These are phyloP conservation scores for Ochetophila trinervis DNA, from an alignment of 306 rosid species.

Conservation along the genomic window DNA sequence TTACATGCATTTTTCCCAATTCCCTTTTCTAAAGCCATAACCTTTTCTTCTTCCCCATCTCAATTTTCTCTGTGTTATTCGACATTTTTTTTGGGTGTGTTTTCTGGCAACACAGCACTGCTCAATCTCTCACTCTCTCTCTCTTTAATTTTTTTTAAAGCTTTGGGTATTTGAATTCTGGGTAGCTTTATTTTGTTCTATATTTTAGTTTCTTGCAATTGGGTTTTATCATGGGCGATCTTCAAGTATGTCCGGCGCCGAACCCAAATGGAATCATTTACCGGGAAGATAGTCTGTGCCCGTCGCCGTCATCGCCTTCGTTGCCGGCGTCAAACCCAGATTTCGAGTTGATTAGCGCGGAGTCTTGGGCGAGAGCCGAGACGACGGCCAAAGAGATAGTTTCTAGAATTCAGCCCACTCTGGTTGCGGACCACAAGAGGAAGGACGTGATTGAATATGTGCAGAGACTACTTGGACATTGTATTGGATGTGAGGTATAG, in stretches of 20 bases:
- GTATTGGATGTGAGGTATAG: constrained; percentile 38
- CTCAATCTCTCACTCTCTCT: too few relatives aligned
- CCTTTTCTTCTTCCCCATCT: too few relatives aligned
- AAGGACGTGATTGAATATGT: constrained; percentile 32
- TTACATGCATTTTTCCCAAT: not conserved
- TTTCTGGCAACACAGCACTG: too few relatives aligned
- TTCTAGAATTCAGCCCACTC: constrained; percentile 38
- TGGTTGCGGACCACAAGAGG: constrained; percentile 32
- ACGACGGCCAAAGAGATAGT: constrained; percentile 12
- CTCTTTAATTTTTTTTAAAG: not conserved
- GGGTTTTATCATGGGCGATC: constrained; percentile 18
- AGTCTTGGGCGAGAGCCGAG: constrained; percentile 37
- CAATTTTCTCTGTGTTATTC: too few relatives aligned
- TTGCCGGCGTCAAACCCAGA: constrained; percentile 23
- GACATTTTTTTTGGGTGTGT: too few relatives aligned
- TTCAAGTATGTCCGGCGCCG: constrained; percentile 6
- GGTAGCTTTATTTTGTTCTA: not conserved
- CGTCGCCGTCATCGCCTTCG: constrained; percentile 10
- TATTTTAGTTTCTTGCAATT: not conserved
- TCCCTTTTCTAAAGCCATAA: not conserved
- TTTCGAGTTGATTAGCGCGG: constrained; percentile 12
- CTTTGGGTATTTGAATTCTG: not conserved
- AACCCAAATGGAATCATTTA: constrained; percentile 5
- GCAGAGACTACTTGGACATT: constrained; percentile 24
- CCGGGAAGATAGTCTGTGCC: not conserved